Evolutionary conservation across 2,329 filamentous ascomycete genomes (phyloP), one percentile per base, ranked within the genome.

Genomic region (Botryosphaeria dothidea): DNA sequence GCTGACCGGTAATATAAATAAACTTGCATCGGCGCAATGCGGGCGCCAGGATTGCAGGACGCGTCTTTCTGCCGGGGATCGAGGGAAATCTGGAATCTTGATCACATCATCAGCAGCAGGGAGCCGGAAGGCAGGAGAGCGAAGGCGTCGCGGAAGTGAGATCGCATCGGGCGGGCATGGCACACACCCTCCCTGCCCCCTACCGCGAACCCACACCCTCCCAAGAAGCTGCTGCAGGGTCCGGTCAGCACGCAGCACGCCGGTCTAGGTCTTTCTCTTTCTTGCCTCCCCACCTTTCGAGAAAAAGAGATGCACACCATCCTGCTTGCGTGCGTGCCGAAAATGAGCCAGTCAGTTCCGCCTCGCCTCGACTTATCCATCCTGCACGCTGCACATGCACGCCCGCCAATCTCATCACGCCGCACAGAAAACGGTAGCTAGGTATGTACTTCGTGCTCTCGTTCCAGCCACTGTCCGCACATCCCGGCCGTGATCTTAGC

Each of bases 1-100:
- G 56, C 56, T 60, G 56, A 60, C 56, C 56, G 56, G 56, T 60
- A 46, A 46, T 46, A 60, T 60, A 60, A 60, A 60, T 60, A 60
- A 60, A 60, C 56, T 34, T 60, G 41, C 36, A 38, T 52, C 49
- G 49, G 46, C 5, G 49, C 51, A 56, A 21, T 27, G 52, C 52
- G 23, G 36, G 52, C 13, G 52, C 52, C 8, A n/a, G 46, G 46
- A 29, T 46, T 8, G 43, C n/a, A 23, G 43, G 43, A 46, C 17
- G 43, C n/a, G 43, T 23, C 43, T 46, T 46, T 6, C 38, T 15
- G 46, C 23, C 23, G 21, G 41, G 56, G 56, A 60, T 48, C 52
- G 52, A 57, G 56, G 3, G 49, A 21, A 45, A 38, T 52, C 27
- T 34, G 2, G 31, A 21, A 29, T 43, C 52, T 36, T 38, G 23